Conservation (phyloP, 495 filamentous ascomycete species). For the Annulohypoxylon stygium region DNA sequence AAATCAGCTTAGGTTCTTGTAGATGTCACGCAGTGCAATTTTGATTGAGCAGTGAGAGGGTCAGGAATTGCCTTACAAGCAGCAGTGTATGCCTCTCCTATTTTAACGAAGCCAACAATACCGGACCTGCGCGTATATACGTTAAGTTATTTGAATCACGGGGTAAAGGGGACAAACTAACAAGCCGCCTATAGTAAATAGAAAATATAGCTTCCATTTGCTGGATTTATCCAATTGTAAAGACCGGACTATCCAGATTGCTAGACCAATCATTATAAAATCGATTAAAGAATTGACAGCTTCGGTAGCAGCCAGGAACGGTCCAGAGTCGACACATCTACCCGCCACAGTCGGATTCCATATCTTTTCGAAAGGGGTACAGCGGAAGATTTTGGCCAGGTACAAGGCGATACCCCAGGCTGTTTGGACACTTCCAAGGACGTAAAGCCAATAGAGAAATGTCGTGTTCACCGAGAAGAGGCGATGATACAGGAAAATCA, state of each 20-base stretch:
- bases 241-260: slow-evolving; percentile 4
- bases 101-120: slow-evolving; percentile 10
- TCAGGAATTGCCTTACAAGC: not conserved
- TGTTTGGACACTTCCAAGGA: not conserved
- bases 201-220: not conserved
- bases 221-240: not conserved
- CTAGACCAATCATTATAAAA: slow-evolving; percentile 9
- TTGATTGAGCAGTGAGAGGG: too few species aligned
- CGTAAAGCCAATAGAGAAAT: not conserved
- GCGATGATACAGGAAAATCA: not conserved
- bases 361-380: not conserved
- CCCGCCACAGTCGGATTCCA: not conserved
- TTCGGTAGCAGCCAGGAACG: not conserved
- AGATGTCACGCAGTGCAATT: not conserved
- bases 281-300: slow-evolving; percentile 6
- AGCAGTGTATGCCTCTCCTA: not conserved
- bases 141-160: too few species aligned
- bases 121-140: too few species aligned
- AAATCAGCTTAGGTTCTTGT: not conserved
- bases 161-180: not conserved
- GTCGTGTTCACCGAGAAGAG: not conserved
- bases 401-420: not conserved
- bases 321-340: not conserved
- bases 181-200: not conserved
- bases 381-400: not conserved